These are phyloP conservation scores for Oenanthe sinensis DNA, from an alignment of 129 eudicot genomes.

Conservation along the genomic window DNA sequence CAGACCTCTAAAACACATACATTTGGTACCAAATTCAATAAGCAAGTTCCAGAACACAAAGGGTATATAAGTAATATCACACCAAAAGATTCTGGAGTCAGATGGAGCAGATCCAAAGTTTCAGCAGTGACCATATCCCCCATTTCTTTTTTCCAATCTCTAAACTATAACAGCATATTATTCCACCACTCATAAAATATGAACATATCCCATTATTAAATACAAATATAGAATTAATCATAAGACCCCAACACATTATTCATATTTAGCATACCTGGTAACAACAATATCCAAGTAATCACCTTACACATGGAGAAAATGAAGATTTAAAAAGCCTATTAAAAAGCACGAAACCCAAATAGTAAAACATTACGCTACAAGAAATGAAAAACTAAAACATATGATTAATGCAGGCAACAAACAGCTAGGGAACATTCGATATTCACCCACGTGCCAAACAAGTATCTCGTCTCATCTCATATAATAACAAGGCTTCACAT, in stretches of 20 bases:
- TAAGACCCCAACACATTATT: not conserved
- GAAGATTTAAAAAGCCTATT: not conserved
- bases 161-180: not conserved
- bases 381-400: slow-evolving; percentile 17
- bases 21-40: not conserved
- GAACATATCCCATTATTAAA: not conserved
- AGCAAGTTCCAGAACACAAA: slow-evolving; percentile 4
- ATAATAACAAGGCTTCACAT: not conserved
- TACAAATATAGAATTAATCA: slow-evolving; percentile 1
- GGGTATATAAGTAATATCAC: slow-evolving; percentile 7
- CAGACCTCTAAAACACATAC: not conserved
- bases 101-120: slow-evolving; percentile 28
- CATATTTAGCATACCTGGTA: not conserved
- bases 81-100: slow-evolving; percentile 15
- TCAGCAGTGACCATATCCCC: slow-evolving; percentile 15
- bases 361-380: not conserved
- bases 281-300: not conserved
- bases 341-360: not conserved
- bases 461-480: not conserved
- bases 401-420: slow-evolving; percentile 8
- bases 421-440: slow-evolving; percentile 16
- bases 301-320: not conserved
- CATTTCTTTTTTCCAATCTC: not conserved
- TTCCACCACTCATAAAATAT: slow-evolving; percentile 5
- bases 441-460: slow-evolving; percentile 27